Percentiles rank a stretch among this genome's conserved stretches.
phyloP scores from a whole-genome alignment of 192 early-diverging fungal species.

The Coemansia sp. region DNA sequence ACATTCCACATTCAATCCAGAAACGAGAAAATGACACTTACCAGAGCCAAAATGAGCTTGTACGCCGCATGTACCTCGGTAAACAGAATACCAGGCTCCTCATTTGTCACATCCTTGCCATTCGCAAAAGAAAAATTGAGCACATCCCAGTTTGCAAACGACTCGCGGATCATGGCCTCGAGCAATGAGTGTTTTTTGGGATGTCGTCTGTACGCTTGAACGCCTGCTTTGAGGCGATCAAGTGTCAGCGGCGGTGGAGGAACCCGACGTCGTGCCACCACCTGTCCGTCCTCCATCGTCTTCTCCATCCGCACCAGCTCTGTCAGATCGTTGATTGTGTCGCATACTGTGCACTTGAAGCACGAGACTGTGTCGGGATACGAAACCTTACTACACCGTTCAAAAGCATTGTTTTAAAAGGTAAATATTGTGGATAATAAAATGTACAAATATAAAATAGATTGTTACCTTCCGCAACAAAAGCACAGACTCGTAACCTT shows the following conservation, averaged over 20 bases:
- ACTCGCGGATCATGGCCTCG: slow-evolving; percentile 53
- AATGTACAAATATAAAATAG: neutral
- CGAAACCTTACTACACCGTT: slow-evolving; percentile 18
- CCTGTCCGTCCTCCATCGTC: slow-evolving; percentile 13
- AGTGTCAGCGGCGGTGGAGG: slow-evolving; percentile 50
- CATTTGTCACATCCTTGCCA: slow-evolving; percentile 44
- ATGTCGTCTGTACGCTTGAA: slow-evolving; percentile 33
- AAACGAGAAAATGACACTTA: slow-evolving; percentile 8
- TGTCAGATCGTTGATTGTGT: slow-evolving; percentile 74
- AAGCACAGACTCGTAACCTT: slow-evolving; percentile 33
- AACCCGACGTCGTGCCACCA: slow-evolving; percentile 6
- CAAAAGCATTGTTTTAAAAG: neutral
- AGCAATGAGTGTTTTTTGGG: slow-evolving; percentile 43
- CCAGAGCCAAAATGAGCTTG: slow-evolving; percentile 59
- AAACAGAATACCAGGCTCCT: slow-evolving; percentile 62
- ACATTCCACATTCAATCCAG: neutral
- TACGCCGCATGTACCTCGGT: slow-evolving; percentile 67
- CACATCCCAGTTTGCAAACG: slow-evolving; percentile 61
- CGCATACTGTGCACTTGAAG: slow-evolving; percentile 91
- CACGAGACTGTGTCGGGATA: slow-evolving; percentile 49
- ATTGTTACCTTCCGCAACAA: slow-evolving; percentile 34
- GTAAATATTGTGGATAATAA: neutral
- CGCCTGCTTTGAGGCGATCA: slow-evolving; percentile 41
- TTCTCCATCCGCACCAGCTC: slow-evolving; percentile 26
- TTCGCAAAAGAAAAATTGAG: slow-evolving; percentile 66